Base-by-base conservation (phyloP, 31 red algal species). In the Porphyra umbilicalis region DNA sequence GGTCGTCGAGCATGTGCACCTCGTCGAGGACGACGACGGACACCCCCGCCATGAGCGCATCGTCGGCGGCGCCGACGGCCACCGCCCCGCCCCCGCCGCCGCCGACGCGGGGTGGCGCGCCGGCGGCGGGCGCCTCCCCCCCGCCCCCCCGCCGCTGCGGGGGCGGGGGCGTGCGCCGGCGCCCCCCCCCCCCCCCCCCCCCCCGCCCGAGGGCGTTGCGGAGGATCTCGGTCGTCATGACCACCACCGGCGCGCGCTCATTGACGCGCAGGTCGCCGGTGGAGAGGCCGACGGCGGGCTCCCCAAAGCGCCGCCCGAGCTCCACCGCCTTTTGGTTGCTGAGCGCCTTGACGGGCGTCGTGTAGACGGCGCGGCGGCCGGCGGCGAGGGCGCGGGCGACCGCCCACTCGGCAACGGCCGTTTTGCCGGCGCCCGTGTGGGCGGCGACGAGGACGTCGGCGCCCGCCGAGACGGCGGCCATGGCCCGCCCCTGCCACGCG, bases 161-260 rank as follows among this genome's bases (percentile, higher is more conserved):
- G 6, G 2, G 20, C 57, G 57, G 20, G 25, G 18, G 20, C n/a
- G n/a, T n/a, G n/a, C n/a, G n/a, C n/a, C 57, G 18, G 57, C 57
- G 2, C 2, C 57, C 57, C 35, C 71, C 16, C 9, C 32, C 10
- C 4, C 33, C 20, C 2, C 15, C 75, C 3, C 18, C 81, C 13
- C 33, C 81, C 77, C 35, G 35, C 36, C 75, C 71, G 34, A 42
- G 75, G 68, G 75, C 75, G 75, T 82, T 91, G 39, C 97, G 81
- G 13, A 99, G 84, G 84, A 99, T 99, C 77, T 99, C 97, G 20
- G 97, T 99, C 11, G 97, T 99, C 87, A 99, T 92, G 20, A 99
- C 88, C 30, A 99, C 88, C 38, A 87, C 91, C 4, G 80, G 71
- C 11, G 93, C 93, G 10, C 92, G 81, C n/a, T 88, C 91, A 76